Percentiles rank a stretch among this genome's conserved stretches.
These are phyloP conservation scores for Penicillium fuscoglaucum DNA, from an alignment of 2,329 filamentous ascomycete species.

Conservation along the genomic window DNA sequence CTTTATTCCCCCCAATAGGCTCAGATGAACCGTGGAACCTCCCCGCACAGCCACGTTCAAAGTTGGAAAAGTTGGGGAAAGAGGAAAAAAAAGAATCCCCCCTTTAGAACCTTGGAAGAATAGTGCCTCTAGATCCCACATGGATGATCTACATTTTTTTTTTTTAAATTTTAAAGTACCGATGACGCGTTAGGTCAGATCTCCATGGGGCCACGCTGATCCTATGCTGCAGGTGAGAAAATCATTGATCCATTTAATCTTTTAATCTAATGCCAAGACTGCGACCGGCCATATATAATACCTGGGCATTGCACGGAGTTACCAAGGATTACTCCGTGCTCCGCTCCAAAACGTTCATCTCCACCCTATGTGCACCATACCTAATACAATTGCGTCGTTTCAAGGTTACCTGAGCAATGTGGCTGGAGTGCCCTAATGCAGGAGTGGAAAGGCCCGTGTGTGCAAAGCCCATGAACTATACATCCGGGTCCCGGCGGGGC, in stretches of 20 bases:
- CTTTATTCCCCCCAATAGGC: not conserved
- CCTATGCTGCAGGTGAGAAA: not conserved
- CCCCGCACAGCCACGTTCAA: no score
- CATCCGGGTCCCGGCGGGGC: not conserved
- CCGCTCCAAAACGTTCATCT: not conserved
- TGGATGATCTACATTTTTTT: slow-evolving; percentile 5
- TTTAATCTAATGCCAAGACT: slow-evolving; percentile 6
- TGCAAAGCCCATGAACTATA: not conserved
- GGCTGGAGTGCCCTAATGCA: slow-evolving; percentile 2
- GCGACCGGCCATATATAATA: not conserved
- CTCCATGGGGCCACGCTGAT: slow-evolving; percentile 7
- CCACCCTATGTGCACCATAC: not conserved
- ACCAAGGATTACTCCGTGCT: not conserved
- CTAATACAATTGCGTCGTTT: not conserved
- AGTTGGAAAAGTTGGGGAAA: not conserved
- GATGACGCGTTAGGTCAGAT: slow-evolving; percentile 7
- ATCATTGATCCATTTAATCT: slow-evolving; percentile 2
- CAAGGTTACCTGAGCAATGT: not conserved
- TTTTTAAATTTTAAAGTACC: not conserved
- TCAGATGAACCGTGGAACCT: no score
- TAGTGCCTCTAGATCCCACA: not conserved
- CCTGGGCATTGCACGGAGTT: not conserved
- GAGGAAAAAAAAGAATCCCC: not conserved
- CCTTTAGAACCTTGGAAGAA: no score
- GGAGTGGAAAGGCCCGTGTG: slow-evolving; percentile 2